Percentiles rank a stretch among this genome's conserved stretches.
Evolutionary conservation across 768 basidiomycete species (phyloP).

Genomic region (Lactarius hengduanensis): DNA sequence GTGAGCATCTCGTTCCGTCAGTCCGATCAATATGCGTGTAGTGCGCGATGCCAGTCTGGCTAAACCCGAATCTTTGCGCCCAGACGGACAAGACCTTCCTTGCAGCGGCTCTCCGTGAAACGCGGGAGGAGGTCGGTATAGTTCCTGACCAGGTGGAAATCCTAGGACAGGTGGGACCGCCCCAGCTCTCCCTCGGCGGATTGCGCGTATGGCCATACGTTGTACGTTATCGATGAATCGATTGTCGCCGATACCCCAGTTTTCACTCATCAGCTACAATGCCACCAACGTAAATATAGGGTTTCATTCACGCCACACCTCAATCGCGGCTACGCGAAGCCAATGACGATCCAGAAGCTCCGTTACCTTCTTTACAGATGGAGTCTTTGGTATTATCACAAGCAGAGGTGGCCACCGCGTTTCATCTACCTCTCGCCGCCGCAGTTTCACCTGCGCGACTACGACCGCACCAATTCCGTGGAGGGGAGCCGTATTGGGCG

Average conservation of each 20-base stretch:
- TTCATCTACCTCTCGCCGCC: conserved; percentile 65
- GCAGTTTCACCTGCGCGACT: conserved; percentile 49
- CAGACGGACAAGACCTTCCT: conserved; percentile 55
- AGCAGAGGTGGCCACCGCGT: conserved; percentile 64
- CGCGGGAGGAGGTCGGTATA: conserved; percentile 71
- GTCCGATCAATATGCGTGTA: neutral
- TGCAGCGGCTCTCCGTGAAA: conserved; percentile 66
- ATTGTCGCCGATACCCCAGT: conserved; percentile 24
- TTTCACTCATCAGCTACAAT: conserved; percentile 3
- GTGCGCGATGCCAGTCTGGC: conserved; percentile 7
- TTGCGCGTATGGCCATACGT: conserved; percentile 75
- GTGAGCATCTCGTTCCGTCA: conserved; percentile 17
- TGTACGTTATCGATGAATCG: conserved; percentile 44
- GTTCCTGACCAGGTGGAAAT: conserved; percentile 58
- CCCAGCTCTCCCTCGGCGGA: conserved; percentile 56
- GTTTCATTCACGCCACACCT: conserved; percentile 33
- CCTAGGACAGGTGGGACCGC: conserved; percentile 62
- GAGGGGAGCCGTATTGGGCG: conserved; percentile 57
- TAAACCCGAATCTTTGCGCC: conserved; percentile 16
- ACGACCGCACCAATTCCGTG: conserved; percentile 55
- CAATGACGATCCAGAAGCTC: conserved; percentile 36
- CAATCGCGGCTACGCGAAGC: conserved; percentile 11
- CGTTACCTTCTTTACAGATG: conserved; percentile 62
- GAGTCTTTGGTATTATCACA: conserved; percentile 50
- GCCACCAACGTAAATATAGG: conserved; percentile 28